Percentiles rank a stretch among this genome's conserved stretches.
These are phyloP conservation scores for Xylariaceae sp. DNA, from an alignment of 2,329 filamentous ascomycete genomes.

Conservation along the genomic window DNA sequence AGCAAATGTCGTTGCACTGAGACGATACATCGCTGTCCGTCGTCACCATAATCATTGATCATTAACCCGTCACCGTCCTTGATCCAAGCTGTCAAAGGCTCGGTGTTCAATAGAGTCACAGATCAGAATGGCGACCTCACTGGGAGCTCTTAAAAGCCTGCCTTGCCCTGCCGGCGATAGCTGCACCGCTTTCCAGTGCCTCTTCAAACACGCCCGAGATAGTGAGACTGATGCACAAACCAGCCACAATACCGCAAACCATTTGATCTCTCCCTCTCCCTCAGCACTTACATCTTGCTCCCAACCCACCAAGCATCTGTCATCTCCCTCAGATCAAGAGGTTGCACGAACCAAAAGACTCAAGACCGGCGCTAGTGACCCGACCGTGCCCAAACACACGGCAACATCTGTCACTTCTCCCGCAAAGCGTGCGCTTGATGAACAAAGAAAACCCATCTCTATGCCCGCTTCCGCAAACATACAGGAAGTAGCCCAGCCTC, in stretches of 20 bases:
- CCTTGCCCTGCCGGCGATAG: slow-evolving; percentile 46
- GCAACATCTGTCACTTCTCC: background rate
- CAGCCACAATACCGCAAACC: slow-evolving; percentile 11
- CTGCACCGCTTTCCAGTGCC: slow-evolving; percentile 48
- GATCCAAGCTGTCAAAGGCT: no score
- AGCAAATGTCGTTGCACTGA: no score
- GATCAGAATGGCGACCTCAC: slow-evolving; percentile 26
- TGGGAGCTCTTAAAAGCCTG: slow-evolving; percentile 42
- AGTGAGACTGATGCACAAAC: slow-evolving; percentile 19
- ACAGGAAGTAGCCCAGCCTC: background rate
- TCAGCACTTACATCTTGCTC: slow-evolving; percentile 1
- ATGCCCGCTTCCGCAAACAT: background rate
- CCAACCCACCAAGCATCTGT: slow-evolving; percentile 4
- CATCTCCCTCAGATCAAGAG: slow-evolving; percentile 13
- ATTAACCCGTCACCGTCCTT: background rate
- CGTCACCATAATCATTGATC: background rate
- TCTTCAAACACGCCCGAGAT: slow-evolving; percentile 42
- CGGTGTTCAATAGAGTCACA: no score
- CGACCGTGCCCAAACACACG: background rate
- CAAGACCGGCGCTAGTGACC: slow-evolving; percentile 17
- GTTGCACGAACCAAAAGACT: slow-evolving; percentile 27
- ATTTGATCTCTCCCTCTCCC: background rate
- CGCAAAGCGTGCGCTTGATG: background rate
- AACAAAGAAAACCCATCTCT: background rate
- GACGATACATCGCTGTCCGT: background rate